Base-by-base conservation (phyloP, 108 stramenopile species). In the Craspedostauros australis region DNA sequence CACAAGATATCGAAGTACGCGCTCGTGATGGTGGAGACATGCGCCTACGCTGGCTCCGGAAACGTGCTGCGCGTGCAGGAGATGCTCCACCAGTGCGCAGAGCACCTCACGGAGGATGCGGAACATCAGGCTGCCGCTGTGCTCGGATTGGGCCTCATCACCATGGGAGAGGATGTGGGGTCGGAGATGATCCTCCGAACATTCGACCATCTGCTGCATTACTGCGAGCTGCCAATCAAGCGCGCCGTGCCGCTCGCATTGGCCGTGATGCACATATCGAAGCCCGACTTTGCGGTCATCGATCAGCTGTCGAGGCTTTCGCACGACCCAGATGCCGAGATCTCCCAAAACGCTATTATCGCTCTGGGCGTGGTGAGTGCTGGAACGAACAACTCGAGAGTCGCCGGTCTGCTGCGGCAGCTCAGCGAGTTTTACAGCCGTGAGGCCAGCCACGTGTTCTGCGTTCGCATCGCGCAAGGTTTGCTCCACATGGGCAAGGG, bases 401-500 rank as follows among this genome's bases (percentile, higher is more conserved):
- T 99, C 41, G 99, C 97, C 24, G 94, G 94, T 49, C 72, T 99
- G 28, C 76, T 99, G 60, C 93, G 99, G 23, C 93, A 94, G 46
- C 71, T 99, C 33, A 79, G 95, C 44, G 95, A 97, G 60, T 99
- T 98, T 71, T 97, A 99, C 77, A 79, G 70, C 46, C 88, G 95
- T 39, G 99, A 98, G 58, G 88, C 95, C 16, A 74, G 92, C 16
- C 93, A 89, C 57, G 82, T 99, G 39, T 98, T 98, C 50, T 93
- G 95, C 54, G 96, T 96, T 14, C 94, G 99, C 48, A 90, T 99
- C 45, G 95, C 99, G 15, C 99, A 99, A 65, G 99, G 96, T 18
- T 64, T 99, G 47, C 77, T 97, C 39, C 96, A 96, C 70, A 91
- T 96, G 88, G 97, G 98, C 22, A 98, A 99, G 77, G 99, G 99